Evolutionary conservation across 305 asterid species (phyloP).

Genomic region (Ruellia speciosa): DNA sequence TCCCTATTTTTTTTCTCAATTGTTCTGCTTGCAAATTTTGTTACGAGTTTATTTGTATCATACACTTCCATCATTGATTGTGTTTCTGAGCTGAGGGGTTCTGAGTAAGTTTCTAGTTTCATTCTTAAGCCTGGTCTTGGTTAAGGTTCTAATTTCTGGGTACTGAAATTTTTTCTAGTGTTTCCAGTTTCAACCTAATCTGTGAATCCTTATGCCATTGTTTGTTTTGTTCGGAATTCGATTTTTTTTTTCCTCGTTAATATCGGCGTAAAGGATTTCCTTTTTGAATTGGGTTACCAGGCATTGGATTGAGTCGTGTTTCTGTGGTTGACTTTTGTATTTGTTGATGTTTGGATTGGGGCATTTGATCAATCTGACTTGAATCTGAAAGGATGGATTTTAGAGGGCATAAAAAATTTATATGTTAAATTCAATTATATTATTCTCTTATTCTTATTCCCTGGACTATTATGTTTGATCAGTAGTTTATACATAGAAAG

Average conservation of each 20-base stretch:
- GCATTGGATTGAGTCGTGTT: constrained; percentile 1
- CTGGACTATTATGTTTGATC: not conserved
- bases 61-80: not conserved
- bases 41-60: not conserved
- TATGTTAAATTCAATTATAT: not conserved
- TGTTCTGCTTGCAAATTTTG: constrained; percentile 9
- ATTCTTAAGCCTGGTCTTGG: too few species aligned
- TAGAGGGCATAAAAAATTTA: not conserved
- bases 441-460: not conserved
- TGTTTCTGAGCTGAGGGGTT: constrained; percentile 2
- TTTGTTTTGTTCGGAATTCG: not conserved
- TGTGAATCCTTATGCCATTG: not conserved
- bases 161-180: too few species aligned
- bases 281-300: not conserved
- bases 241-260: not conserved
- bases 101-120: not conserved
- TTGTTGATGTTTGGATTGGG: not conserved
- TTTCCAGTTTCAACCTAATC: too few species aligned
- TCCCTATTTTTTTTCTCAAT: not conserved
- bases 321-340: not conserved
- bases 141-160: too few species aligned
- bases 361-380: not conserved
- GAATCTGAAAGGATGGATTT: not conserved
- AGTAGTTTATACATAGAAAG: too few species aligned
- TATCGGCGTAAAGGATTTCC: not conserved